These are phyloP conservation scores for Petunia axillaris DNA, from an alignment of 257 asterid genomes.

Conservation along the genomic window DNA sequence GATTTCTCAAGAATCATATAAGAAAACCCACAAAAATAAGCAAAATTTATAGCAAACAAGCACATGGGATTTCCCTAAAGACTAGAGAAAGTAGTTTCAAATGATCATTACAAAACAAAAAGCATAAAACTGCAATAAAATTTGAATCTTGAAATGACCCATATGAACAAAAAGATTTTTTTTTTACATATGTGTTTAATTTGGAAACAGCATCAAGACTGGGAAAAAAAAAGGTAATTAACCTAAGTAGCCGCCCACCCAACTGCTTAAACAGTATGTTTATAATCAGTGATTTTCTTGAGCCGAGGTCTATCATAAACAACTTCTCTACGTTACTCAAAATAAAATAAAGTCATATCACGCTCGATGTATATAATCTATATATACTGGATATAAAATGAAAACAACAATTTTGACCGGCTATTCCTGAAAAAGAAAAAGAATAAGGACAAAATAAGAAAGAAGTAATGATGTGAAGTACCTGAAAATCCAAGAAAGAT, in stretches of 20 bases:
- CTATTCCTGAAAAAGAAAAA: not conserved
- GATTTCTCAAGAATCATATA: constrained; percentile 15
- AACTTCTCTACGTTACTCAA: no score
- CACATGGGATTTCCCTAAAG: not conserved
- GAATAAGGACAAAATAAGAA: not conserved
- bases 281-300: no score
- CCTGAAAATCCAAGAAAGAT: constrained; percentile 19
- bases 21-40: not conserved
- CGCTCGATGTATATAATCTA: no score
- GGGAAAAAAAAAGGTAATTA: no score
- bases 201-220: not conserved
- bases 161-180: not conserved
- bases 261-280: no score
- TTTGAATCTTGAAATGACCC: not conserved
- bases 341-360: no score
- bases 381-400: no score
- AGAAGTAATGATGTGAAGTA: not conserved
- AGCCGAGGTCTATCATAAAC: no score
- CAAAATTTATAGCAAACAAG: not conserved
- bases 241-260: no score
- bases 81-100: not conserved
- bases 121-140: not conserved
- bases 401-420: no score
- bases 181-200: not conserved
- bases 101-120: not conserved